Conservation (phyloP, 2,329 filamentous ascomycete species). For the Xylariaceae sp. region DNA sequence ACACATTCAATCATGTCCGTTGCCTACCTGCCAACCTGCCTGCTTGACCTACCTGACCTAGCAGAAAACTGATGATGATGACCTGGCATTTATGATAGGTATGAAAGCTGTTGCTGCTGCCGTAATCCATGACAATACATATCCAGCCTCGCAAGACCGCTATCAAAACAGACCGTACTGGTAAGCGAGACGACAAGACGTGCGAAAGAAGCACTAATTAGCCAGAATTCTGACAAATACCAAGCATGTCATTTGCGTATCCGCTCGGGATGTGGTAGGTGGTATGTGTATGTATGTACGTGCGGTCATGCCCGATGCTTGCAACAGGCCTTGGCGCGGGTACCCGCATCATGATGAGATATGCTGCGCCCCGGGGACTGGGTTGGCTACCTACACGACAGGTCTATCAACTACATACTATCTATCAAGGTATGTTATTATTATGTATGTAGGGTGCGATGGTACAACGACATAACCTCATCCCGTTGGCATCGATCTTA, state of each 20-base stretch:
- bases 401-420: neutral
- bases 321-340: neutral
- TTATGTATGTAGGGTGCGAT: neutral
- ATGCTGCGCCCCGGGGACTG: neutral
- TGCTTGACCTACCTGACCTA: too few relatives aligned
- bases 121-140: neutral
- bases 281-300: neutral
- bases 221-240: neutral
- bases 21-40: neutral
- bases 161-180: neutral
- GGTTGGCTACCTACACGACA: neutral
- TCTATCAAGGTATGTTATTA: neutral
- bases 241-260: neutral
- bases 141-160: neutral
- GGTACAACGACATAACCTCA: neutral
- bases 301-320: neutral
- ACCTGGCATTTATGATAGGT: constrained; percentile 8
- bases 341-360: neutral
- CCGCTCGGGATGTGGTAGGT: neutral
- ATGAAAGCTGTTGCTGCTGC: neutral
- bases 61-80: neutral
- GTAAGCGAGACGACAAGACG: neutral
- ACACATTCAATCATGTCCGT: constrained; percentile 1
- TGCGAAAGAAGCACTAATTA: neutral
- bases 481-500: neutral